Percentiles rank a stretch among this genome's conserved stretches.
phyloP scores from a whole-genome alignment of 768 basidiomycete species.

The Auricularia sp. region DNA sequence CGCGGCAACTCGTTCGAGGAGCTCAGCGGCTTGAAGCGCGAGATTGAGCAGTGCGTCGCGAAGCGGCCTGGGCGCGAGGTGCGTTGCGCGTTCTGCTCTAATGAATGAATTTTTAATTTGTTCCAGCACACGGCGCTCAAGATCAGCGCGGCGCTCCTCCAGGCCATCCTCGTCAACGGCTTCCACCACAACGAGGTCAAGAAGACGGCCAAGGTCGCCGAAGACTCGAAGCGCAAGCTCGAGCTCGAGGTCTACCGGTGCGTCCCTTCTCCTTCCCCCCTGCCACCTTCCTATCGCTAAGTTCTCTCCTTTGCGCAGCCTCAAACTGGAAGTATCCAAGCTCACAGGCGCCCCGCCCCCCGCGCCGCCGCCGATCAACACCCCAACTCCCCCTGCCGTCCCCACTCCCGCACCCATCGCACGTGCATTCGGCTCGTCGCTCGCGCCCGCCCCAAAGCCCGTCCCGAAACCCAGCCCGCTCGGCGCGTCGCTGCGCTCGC shows the following conservation, averaged over 20 bases:
- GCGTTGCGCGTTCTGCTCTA: conserved; percentile 21
- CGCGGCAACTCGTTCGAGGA: conserved; percentile 87
- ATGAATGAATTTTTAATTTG: conserved; percentile 4
- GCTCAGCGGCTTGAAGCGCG: conserved; percentile 65
- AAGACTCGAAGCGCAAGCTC: conserved; percentile 50
- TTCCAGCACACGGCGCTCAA: conserved; percentile 54
- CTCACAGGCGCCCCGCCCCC: background rate
- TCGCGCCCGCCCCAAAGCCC: background rate
- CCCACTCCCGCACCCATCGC: background rate
- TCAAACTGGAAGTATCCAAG: background rate
- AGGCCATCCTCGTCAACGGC: conserved; percentile 77
- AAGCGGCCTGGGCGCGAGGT: conserved; percentile 47
- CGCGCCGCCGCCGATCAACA: background rate
- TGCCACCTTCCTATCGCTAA: background rate
- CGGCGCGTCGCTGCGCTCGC: background rate
- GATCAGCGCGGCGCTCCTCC: conserved; percentile 67
- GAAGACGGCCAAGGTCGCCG: conserved; percentile 60
- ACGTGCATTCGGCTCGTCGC: background rate
- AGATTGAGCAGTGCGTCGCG: conserved; percentile 71
- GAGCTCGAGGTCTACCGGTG: conserved; percentile 67
- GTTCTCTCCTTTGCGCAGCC: background rate
- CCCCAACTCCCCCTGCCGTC: background rate
- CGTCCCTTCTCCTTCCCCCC: conserved; percentile 19
- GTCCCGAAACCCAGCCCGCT: background rate
- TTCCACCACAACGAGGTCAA: conserved; percentile 68